These are phyloP conservation scores for Rhododendron williamsianum DNA, from an alignment of 148 eudicot species.

Conservation along the genomic window DNA sequence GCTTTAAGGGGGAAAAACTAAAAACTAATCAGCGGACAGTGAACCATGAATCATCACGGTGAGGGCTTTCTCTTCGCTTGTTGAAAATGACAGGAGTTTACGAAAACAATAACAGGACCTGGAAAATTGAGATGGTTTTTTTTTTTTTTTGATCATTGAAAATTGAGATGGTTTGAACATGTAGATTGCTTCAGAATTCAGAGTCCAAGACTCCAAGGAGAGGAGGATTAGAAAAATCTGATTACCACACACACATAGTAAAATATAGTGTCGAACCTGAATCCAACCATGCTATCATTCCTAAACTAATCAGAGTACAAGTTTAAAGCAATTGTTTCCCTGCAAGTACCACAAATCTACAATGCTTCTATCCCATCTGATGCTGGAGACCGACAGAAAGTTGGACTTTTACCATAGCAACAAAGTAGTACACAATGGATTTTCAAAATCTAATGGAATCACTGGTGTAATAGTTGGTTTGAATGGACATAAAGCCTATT, in stretches of 20 bases:
- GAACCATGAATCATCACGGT: background rate
- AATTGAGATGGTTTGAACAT: background rate
- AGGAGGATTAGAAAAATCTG: background rate
- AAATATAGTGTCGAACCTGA: background rate
- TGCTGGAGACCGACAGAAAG: background rate
- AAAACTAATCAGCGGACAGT: background rate
- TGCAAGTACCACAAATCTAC: background rate
- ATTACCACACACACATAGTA: background rate
- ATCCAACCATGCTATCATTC: background rate
- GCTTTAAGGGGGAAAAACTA: background rate
- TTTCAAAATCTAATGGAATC: background rate
- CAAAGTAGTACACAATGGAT: background rate
- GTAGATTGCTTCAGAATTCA: background rate
- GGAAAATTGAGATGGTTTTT: background rate
- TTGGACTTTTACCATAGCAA: background rate
- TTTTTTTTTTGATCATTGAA: background rate
- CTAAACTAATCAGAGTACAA: background rate
- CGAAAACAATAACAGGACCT: background rate
- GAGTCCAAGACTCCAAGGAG: background rate
- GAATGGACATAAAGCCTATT: background rate
- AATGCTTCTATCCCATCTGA: background rate
- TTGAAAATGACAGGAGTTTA: background rate
- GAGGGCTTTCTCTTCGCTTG: background rate
- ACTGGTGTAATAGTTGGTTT: background rate
- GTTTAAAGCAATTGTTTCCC: background rate